Conservation (phyloP, 225 moss, liverwort and hornwort genomes). For the Rhytidiadelphus loreus region DNA sequence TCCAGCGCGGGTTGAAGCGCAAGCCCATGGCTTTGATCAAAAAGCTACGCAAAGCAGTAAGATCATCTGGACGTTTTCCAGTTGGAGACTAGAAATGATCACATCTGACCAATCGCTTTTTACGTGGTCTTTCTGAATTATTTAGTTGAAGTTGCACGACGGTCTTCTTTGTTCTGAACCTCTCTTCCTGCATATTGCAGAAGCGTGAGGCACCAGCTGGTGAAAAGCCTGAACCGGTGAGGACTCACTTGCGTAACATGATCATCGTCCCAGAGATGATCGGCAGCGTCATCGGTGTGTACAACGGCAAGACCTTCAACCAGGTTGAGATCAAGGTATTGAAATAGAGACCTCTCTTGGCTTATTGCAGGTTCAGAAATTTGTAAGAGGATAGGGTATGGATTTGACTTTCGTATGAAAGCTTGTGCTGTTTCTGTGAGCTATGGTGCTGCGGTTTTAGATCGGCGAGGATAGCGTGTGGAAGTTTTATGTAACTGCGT, state of each 20-base stretch:
- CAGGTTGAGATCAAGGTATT: constrained; percentile 59
- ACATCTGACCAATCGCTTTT: not conserved
- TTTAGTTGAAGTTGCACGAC: not conserved
- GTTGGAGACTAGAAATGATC: not conserved
- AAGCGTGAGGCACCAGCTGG: constrained; percentile 48
- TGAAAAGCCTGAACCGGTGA: constrained; percentile 50
- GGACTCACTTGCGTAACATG: constrained; percentile 57
- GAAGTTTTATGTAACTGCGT: not conserved
- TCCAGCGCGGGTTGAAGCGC: not conserved
- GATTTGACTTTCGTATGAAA: not conserved
- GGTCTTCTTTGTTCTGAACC: not conserved
- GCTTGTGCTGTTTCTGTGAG: not conserved
- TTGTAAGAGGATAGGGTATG: not conserved
- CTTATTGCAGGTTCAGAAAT: not conserved
- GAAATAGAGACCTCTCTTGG: not conserved
- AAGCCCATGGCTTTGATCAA: not conserved
- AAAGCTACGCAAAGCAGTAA: not conserved
- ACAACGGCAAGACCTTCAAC: constrained; percentile 74
- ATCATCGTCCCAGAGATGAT: constrained; percentile 79
- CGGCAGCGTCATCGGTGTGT: constrained; percentile 71
- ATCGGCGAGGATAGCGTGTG: not conserved
- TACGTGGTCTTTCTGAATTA: not conserved
- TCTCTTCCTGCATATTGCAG: not conserved
- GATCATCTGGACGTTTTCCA: not conserved
- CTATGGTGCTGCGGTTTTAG: not conserved